Conservation (phyloP, 176 grass and related monocot genomes). For the Eragrostis nindensis region DNA sequence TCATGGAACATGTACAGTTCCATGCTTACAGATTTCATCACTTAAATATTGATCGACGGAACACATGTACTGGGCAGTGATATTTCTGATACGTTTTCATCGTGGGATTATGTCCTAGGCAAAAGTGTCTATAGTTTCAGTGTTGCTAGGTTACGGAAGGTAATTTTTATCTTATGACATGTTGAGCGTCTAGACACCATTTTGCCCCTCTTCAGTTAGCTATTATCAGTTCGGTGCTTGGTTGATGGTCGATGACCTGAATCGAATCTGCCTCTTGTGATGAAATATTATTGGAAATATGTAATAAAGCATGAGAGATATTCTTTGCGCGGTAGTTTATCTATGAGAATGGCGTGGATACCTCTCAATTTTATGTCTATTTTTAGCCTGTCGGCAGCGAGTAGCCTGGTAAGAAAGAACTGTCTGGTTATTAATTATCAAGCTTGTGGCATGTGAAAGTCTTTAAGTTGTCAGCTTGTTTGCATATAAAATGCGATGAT, state of each 20-base stretch:
- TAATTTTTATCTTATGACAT: background rate
- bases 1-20: too few relatives aligned
- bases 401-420: background rate
- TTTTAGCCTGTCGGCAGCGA: too few relatives aligned
- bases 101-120: background rate
- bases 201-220: too few relatives aligned
- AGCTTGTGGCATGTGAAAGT: background rate
- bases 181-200: background rate
- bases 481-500: background rate
- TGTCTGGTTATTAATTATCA: background rate
- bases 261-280: background rate
- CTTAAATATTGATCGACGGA: background rate
- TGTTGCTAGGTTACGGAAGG: background rate
- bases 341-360: too few relatives aligned
- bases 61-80: background rate
- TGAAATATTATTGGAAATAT: background rate
- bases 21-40: background rate
- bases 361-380: too few relatives aligned
- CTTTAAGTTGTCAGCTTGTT: background rate
- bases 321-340: background rate
- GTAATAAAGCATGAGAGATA: too few relatives aligned
- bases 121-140: background rate
- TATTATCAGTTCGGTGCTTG: too few relatives aligned
- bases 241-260: background rate
- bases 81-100: background rate